Evolutionary conservation across 176 grass and related monocot species (phyloP).

Genomic region (Triticum monococcum): DNA sequence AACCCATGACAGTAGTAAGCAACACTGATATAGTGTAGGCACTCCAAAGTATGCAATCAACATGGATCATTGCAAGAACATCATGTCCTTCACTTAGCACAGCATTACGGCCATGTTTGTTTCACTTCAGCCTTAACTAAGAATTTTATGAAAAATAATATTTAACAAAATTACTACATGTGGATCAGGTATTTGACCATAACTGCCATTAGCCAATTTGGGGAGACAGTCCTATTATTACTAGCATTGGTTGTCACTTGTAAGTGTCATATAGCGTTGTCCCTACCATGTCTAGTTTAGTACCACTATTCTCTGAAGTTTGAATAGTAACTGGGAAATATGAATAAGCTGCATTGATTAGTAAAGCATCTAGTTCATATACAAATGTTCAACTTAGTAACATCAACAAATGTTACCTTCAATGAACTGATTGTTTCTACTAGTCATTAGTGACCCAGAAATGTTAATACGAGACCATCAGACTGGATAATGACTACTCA

Average conservation of each 20-base stretch:
- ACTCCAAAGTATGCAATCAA: conserved; percentile 3
- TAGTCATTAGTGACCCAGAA: neutral
- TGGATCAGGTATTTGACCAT: neutral
- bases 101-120: neutral
- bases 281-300: neutral
- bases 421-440: neutral
- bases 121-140: neutral
- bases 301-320: neutral
- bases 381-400: neutral
- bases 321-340: neutral
- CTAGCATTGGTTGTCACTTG: neutral
- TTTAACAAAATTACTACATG: neutral
- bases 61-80: conserved; percentile 19
- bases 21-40: neutral
- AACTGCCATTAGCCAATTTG: conserved; percentile 10
- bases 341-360: neutral
- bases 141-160: neutral
- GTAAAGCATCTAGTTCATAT: neutral
- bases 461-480: neutral
- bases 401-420: neutral
- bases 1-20: neutral
- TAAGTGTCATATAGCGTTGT: neutral
- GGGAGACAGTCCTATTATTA: neutral
- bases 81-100: neutral
- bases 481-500: neutral